Conservation (phyloP, 805 yeast genomes). For the Suhomyces sp. region DNA sequence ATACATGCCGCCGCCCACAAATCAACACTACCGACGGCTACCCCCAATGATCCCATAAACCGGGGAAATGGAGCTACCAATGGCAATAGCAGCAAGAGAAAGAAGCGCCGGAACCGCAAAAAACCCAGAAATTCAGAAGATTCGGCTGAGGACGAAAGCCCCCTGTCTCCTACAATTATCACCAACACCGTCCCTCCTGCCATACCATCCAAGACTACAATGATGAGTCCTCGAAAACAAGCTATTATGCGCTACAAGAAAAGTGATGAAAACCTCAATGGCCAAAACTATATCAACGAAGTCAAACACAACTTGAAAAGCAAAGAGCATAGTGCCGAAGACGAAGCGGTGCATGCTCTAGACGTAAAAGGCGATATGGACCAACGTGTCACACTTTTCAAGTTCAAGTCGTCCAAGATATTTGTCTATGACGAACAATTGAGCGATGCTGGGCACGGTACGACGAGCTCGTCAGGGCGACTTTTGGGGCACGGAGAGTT, state of each 20-base stretch:
- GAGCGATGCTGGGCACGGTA: conserved; percentile 11
- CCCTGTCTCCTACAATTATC: not conserved
- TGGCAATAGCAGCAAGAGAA: not conserved
- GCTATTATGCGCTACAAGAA: conserved; percentile 37
- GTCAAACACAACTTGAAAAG: conserved; percentile 24
- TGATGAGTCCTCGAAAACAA: conserved; percentile 37
- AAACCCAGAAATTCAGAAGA: not conserved
- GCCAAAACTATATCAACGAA: conserved; percentile 22
- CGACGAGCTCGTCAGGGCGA: conserved; percentile 34
- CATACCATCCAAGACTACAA: not conserved
- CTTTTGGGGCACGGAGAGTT: conserved; percentile 60
- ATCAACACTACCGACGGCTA: not conserved
- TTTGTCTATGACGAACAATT: conserved; percentile 36
- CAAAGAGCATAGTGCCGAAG: conserved; percentile 6
- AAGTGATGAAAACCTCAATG: conserved; percentile 21
- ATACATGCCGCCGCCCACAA: not conserved
- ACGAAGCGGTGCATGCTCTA: conserved; percentile 4
- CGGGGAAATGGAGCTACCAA: not conserved
- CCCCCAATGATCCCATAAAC: not conserved
- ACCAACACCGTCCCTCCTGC: not conserved
- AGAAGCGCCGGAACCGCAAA: conserved; percentile 1
- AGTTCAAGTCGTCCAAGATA: conserved; percentile 29
- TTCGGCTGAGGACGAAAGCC: not conserved
- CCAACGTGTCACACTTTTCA: conserved; percentile 36
- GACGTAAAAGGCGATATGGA: conserved; percentile 25